These are phyloP conservation scores for Auriculariales sp. DNA, from an alignment of 768 basidiomycete genomes.

Conservation along the genomic window DNA sequence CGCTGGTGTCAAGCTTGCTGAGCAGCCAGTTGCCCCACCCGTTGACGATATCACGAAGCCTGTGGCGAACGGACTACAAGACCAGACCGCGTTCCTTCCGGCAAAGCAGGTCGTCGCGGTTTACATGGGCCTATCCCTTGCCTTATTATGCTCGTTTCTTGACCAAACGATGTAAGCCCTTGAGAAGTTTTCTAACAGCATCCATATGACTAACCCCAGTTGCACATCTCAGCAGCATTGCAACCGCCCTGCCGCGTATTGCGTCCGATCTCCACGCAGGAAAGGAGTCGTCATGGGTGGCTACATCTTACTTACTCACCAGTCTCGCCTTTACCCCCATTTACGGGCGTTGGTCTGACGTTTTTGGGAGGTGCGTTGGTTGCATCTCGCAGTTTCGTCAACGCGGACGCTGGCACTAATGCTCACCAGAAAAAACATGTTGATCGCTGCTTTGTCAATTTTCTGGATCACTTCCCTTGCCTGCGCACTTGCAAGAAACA, in stretches of 20 bases:
- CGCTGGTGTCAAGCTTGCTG: too few species aligned
- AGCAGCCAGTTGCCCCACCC: too few species aligned
- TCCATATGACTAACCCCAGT: too few species aligned
- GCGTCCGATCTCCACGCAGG: slow-evolving; percentile 9
- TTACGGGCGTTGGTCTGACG: slow-evolving; percentile 12
- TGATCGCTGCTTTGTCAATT: slow-evolving; percentile 6
- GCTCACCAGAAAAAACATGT: slow-evolving; percentile 8
- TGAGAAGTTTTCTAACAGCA: too few species aligned
- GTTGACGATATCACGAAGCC: too few species aligned
- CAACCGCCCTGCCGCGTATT: slow-evolving; percentile 10
- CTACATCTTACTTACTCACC: slow-evolving; percentile 9
- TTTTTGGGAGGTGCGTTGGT: slow-evolving; percentile 12
- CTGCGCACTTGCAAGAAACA: too few species aligned
- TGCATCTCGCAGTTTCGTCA: too few species aligned
- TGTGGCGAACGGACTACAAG: slow-evolving; percentile 7
- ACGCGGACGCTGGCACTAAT: too few species aligned
- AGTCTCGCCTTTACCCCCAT: slow-evolving; percentile 6
- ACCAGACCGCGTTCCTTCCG: slow-evolving; percentile 12
- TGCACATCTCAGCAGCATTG: too few species aligned
- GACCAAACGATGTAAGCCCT: too few species aligned
- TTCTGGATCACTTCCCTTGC: too few species aligned
- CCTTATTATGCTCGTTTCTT: slow-evolving; percentile 10
- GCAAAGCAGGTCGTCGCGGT: slow-evolving; percentile 10
- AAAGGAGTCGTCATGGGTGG: slow-evolving; percentile 9
- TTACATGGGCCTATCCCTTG: slow-evolving; percentile 9